Percentiles rank a stretch among this genome's conserved stretches.
phyloP scores from a whole-genome alignment of 495 filamentous ascomycete species.

The Penicillium cinerascens region DNA sequence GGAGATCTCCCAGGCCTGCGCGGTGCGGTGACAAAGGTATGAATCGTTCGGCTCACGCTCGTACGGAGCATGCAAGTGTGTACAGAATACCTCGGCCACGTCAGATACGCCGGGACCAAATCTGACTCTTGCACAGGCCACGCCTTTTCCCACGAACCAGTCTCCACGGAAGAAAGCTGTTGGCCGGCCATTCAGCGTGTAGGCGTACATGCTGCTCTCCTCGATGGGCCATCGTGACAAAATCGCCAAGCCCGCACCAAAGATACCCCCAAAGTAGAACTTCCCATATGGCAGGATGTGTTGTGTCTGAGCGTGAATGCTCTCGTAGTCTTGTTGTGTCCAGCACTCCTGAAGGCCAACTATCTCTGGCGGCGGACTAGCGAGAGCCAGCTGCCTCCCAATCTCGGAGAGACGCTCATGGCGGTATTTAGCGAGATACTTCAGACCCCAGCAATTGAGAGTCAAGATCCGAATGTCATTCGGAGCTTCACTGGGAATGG shows the following conservation, averaged over 20 bases:
- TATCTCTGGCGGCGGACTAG: constrained; percentile 71
- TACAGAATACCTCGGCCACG: constrained; percentile 89
- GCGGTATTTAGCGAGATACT: constrained; percentile 77
- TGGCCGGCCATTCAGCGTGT: constrained; percentile 91
- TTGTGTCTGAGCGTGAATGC: constrained; percentile 70
- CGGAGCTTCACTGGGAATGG: constrained; percentile 23
- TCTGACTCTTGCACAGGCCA: constrained; percentile 78
- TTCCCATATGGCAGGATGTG: constrained; percentile 88
- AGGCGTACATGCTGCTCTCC: constrained; percentile 78
- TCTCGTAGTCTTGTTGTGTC: constrained; percentile 84
- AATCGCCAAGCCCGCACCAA: constrained; percentile 87
- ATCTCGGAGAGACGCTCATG: constrained; percentile 80
- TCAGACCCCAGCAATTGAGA: constrained; percentile 95
- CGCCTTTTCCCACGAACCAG: constrained; percentile 90
- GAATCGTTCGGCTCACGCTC: constrained; percentile 75
- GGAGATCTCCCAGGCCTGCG: constrained; percentile 96
- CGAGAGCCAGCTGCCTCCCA: constrained; percentile 65
- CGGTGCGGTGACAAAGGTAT: constrained; percentile 83
- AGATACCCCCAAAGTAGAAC: constrained; percentile 86
- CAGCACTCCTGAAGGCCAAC: constrained; percentile 95
- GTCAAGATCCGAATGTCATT: constrained; percentile 67
- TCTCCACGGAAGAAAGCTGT: constrained; percentile 92
- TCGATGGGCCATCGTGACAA: constrained; percentile 97
- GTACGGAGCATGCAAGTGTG: constrained; percentile 91
- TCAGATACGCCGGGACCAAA: constrained; percentile 64